A percentile compares a stretch with the other conserved stretches of the same genome.
phyloP scores from a whole-genome alignment of 805 yeast genomes.

The Candida morakotiae region DNA sequence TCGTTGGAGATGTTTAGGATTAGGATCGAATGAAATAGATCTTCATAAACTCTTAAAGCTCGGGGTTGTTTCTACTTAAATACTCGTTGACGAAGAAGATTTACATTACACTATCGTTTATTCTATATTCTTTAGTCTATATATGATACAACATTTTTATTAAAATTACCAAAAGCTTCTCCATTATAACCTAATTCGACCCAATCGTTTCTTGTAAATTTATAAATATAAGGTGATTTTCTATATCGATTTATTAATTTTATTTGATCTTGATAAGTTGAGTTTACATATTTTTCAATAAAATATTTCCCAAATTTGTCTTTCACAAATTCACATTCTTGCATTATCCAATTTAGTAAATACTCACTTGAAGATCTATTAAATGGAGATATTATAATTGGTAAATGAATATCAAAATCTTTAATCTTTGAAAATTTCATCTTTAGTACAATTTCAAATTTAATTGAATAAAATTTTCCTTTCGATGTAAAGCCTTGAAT shows the following conservation, averaged over 20 bases:
- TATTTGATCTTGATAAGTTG: constrained; percentile 18
- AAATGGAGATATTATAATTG: constrained; percentile 53
- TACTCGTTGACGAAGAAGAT: no score
- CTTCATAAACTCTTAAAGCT: no score
- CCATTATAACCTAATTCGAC: constrained; percentile 34
- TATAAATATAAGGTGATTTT: constrained; percentile 26
- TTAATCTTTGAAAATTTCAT: constrained; percentile 47
- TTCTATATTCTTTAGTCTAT: constrained; percentile 24
- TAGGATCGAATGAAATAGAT: no score
- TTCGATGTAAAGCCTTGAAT: constrained; percentile 48
- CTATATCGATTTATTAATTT: constrained; percentile 17
- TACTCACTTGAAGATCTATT: constrained; percentile 45
- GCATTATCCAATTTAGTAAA: constrained; percentile 48
- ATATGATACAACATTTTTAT: constrained; percentile 17
- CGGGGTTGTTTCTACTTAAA: no score
- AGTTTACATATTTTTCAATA: constrained; percentile 15
- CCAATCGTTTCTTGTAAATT: constrained; percentile 33
- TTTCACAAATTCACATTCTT: constrained; percentile 47
- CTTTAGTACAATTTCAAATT: constrained; percentile 49
- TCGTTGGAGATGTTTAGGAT: no score
- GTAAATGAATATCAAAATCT: constrained; percentile 46
- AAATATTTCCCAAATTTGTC: constrained; percentile 28
- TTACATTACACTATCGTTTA: no score
- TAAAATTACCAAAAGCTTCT: constrained; percentile 25
- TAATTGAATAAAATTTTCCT: constrained; percentile 48